Percentiles rank a stretch among this genome's conserved stretches.
Conservation (phyloP, 2,329 filamentous ascomycete genomes). For the Myriosclerotinia curreyana region DNA sequence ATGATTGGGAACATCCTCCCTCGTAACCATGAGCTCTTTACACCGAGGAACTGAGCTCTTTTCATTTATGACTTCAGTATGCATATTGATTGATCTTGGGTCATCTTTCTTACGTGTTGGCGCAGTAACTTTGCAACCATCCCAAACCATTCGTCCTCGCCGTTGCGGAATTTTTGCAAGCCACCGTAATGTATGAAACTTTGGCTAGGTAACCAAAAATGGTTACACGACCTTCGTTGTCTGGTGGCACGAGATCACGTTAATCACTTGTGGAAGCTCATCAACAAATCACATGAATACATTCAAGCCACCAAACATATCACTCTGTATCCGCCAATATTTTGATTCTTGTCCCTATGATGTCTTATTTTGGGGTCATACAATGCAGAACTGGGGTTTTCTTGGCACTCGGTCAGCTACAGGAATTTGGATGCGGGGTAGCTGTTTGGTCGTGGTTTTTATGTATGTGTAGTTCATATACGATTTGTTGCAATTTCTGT, state of each 20-base stretch:
- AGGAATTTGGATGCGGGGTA: constrained; percentile 21
- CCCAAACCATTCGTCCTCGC: background rate
- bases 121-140: background rate
- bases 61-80: background rate
- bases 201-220: constrained; percentile 3
- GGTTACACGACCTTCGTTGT: background rate
- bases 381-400: background rate
- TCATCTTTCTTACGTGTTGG: background rate
- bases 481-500: background rate
- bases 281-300: constrained; percentile 1
- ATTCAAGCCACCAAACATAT: background rate
- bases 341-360: background rate
- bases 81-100: background rate
- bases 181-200: constrained; percentile 9
- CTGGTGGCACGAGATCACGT: constrained; percentile 11
- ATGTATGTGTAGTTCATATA: constrained; percentile 7
- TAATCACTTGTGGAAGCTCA: background rate
- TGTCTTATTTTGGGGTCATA: constrained; percentile 3
- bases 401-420: constrained; percentile 5
- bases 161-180: background rate
- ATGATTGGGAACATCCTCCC: background rate
- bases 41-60: background rate
- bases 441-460: background rate
- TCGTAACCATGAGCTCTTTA: background rate
- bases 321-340: constrained; percentile 2